phyloP scores from a whole-genome alignment of 148 eudicot genomes.

The Agrostemma githago region DNA sequence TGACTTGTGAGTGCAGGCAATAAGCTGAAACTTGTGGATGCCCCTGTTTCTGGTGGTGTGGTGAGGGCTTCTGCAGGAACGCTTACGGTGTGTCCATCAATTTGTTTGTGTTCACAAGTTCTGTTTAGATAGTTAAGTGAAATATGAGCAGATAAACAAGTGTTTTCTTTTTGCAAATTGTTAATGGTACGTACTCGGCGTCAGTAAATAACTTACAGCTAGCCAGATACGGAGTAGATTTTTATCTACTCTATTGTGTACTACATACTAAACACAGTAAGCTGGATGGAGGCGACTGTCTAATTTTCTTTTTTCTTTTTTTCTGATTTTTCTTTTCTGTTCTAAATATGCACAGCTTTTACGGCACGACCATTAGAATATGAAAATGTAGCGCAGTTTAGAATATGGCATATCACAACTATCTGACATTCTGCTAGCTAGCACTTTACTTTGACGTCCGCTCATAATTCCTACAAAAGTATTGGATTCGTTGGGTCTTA shows the following conservation, averaged over 20 bases:
- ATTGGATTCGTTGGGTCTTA: not conserved
- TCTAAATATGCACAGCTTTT: too few species aligned
- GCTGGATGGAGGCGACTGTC: not conserved
- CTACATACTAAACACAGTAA: not conserved
- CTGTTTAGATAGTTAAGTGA: not conserved
- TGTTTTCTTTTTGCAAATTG: not conserved
- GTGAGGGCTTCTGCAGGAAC: slow-evolving; percentile 78
- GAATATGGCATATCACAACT: not conserved
- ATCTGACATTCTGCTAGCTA: not conserved
- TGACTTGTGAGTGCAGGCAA: slow-evolving; percentile 51
- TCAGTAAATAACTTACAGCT: not conserved
- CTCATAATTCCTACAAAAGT: not conserved
- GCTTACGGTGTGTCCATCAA: slow-evolving; percentile 63
- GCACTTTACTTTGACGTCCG: not conserved
- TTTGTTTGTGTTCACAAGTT: not conserved
- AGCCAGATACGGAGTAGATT: not conserved
- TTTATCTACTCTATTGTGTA: not conserved
- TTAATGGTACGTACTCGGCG: not conserved
- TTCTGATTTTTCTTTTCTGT: too few species aligned
- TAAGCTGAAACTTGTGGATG: slow-evolving; percentile 83
- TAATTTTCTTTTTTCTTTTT: not conserved
- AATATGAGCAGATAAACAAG: not conserved
- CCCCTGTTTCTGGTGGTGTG: slow-evolving; percentile 99
- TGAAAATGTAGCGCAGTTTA: not conserved
- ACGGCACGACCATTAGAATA: too few species aligned